phyloP scores from a whole-genome alignment of 768 basidiomycete genomes.

The Gymnopilus junonius region DNA sequence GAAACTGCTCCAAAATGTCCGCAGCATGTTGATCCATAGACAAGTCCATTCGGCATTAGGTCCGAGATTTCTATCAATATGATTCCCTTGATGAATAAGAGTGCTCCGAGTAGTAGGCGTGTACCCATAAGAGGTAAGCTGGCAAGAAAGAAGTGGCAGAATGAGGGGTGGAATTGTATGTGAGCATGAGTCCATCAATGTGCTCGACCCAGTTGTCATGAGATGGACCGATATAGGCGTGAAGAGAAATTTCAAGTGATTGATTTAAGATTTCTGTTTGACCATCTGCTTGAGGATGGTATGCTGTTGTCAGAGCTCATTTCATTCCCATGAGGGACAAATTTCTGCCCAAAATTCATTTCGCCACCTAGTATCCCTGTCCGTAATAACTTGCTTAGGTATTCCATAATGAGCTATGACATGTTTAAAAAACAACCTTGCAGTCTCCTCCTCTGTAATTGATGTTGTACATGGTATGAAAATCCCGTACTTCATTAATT shows the following conservation, averaged over 20 bases:
- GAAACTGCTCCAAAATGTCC: conserved; percentile 12
- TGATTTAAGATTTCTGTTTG: conserved; percentile 41
- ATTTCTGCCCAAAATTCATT: conserved; percentile 32
- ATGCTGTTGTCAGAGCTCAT: conserved; percentile 27
- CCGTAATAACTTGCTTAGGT: conserved; percentile 32
- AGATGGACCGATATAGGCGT: conserved; percentile 28
- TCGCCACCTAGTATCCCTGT: conserved; percentile 30
- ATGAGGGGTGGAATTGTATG: conserved; percentile 36
- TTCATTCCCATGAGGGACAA: conserved; percentile 28
- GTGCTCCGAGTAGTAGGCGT: conserved; percentile 20
- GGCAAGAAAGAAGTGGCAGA: conserved; percentile 32
- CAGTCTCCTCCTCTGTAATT: conserved; percentile 29
- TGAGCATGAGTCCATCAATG: conserved; percentile 26
- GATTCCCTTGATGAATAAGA: background rate
- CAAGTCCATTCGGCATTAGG: background rate
- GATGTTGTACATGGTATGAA: conserved; percentile 39
- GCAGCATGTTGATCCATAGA: background rate
- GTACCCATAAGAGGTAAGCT: conserved; percentile 31
- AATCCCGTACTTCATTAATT: conserved; percentile 42
- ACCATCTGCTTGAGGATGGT: conserved; percentile 40
- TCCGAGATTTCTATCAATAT: background rate
- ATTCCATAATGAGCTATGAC: conserved; percentile 30
- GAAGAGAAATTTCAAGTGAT: conserved; percentile 31
- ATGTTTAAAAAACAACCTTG: conserved; percentile 32
- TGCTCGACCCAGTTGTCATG: conserved; percentile 29